Percentiles rank a stretch among this genome's conserved stretches.
Evolutionary conservation across 139 green algal species (phyloP).

Genomic region (Edaphochlamys debaryana): DNA sequence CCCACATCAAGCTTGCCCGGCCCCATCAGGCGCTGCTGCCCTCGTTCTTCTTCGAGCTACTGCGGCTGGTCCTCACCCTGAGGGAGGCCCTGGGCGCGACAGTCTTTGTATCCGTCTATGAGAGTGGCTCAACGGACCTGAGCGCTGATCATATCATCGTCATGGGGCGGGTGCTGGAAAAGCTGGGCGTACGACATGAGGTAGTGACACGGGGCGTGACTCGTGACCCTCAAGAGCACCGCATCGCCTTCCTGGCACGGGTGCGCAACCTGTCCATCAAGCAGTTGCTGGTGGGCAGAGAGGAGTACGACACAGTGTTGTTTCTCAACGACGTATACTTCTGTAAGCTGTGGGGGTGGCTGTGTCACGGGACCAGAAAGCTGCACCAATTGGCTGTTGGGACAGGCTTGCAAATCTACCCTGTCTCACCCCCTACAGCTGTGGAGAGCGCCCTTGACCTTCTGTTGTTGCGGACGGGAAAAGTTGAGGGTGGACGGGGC

Average conservation of each 20-base stretch:
- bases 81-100: background rate
- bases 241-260: constrained; percentile 54
- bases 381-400: no score
- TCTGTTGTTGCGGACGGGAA: constrained; percentile 39
- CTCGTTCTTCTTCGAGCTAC: constrained; percentile 54
- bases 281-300: background rate
- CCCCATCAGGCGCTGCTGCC: no score
- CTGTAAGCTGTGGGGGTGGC: constrained; percentile 16
- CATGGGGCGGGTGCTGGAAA: constrained; percentile 6
- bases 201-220: background rate
- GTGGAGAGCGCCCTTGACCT: constrained; percentile 4
- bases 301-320: constrained; percentile 36
- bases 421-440: no score
- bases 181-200: background rate
- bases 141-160: background rate
- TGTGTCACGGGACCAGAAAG: no score
- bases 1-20: no score
- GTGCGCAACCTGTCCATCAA: constrained; percentile 48
- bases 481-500: no score
- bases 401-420: no score
- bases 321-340: constrained; percentile 69
- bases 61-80: background rate
- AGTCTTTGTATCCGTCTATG: constrained; percentile 57
- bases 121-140: constrained; percentile 58
- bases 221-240: constrained; percentile 2